phyloP scores from a whole-genome alignment of 2,329 filamentous ascomycete species.

The Aspergillus amoenus region DNA sequence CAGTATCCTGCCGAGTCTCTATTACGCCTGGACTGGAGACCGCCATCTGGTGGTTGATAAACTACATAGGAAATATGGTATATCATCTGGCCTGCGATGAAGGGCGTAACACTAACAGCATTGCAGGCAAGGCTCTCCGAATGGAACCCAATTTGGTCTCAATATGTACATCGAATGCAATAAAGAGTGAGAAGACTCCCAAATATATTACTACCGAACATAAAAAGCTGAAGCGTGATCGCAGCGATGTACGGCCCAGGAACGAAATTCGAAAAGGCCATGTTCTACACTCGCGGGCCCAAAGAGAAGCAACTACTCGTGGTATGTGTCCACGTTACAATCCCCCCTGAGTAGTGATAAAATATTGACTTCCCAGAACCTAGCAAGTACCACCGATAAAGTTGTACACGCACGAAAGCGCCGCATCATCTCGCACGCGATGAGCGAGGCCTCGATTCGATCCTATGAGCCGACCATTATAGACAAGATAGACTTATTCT shows the following conservation, averaged over 20 bases:
- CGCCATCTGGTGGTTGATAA: neutral
- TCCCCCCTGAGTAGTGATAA: no score
- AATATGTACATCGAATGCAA: no score
- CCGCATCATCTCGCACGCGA: neutral
- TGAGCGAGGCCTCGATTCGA: neutral
- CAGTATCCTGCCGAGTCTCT: neutral
- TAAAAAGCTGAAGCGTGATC: no score
- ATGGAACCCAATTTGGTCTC: neutral
- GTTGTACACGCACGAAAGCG: neutral
- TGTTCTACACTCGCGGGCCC: neutral
- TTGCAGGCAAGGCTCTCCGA: neutral
- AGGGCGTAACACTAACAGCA: no score
- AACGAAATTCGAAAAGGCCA: neutral
- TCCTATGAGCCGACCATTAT: neutral
- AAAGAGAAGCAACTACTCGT: neutral
- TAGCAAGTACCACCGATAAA: neutral
- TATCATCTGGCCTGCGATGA: no score
- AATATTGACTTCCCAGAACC: no score
- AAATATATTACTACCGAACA: no score
- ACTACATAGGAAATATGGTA: neutral
- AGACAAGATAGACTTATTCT: neutral
- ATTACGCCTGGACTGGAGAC: neutral
- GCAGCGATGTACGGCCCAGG: neutral
- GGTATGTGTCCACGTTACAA: neutral
- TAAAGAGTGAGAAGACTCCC: no score